A percentile compares a stretch with the other conserved stretches of the same genome.
These are phyloP conservation scores for Cyclostephanos tholiformis DNA, from an alignment of 108 stramenopile genomes.

Conservation along the genomic window DNA sequence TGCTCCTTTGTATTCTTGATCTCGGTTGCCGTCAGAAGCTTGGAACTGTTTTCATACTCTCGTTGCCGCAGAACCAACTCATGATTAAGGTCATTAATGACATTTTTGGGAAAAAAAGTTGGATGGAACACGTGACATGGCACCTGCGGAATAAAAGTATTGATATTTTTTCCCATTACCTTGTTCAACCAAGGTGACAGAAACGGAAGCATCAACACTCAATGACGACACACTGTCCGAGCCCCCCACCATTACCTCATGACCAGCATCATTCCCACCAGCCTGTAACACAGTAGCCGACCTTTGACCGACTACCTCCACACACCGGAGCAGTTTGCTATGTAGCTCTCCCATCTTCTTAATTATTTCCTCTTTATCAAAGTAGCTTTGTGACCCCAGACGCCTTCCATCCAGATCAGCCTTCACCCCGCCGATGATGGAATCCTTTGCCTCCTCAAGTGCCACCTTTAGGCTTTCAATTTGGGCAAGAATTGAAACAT, in stretches of 20 bases:
- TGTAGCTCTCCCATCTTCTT: background rate
- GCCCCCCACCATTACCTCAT: too few relatives aligned
- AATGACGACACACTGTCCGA: background rate
- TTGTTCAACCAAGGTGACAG: slow-evolving; percentile 1
- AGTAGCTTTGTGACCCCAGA: slow-evolving; percentile 15
- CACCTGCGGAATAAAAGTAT: slow-evolving; percentile 1
- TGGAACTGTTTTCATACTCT: background rate
- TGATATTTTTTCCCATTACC: slow-evolving; percentile 3
- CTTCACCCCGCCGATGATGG: slow-evolving; percentile 4
- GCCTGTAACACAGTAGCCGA: background rate
- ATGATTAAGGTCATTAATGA: background rate
- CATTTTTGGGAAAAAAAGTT: slow-evolving; percentile 19
- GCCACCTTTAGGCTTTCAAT: slow-evolving; percentile 8
- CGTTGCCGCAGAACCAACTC: slow-evolving; percentile 12
- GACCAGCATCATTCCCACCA: too few relatives aligned
- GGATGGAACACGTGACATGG: background rate
- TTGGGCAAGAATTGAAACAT: background rate
- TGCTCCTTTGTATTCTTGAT: background rate
- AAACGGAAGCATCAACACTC: slow-evolving; percentile 1
- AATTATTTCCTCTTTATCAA: slow-evolving; percentile 1
- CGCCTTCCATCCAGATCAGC: slow-evolving; percentile 11
- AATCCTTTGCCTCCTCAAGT: background rate
- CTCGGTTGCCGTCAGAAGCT: background rate
- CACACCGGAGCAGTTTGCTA: background rate
- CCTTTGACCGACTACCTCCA: background rate